phyloP scores from a whole-genome alignment of 805 yeast genomes.

The Grigorovia jiainica region DNA sequence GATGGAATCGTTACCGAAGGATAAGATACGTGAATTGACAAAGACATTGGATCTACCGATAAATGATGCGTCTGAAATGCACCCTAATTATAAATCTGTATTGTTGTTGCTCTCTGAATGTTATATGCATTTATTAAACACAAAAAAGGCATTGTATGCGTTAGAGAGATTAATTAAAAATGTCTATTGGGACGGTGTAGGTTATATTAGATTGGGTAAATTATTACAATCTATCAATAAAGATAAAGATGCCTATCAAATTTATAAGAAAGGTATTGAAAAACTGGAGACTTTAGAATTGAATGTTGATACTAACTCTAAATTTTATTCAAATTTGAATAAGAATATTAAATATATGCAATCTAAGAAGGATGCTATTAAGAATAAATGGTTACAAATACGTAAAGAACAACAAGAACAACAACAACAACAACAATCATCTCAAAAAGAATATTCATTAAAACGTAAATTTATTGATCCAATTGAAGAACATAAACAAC shows the following conservation, averaged over 20 bases:
- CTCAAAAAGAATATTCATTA: background rate
- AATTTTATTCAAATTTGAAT: background rate
- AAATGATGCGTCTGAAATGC: constrained; percentile 5
- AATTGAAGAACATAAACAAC: constrained; percentile 9
- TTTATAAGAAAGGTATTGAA: constrained; percentile 12
- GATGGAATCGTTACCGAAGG: constrained; percentile 17
- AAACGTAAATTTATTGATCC: constrained; percentile 17
- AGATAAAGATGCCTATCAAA: constrained; percentile 15
- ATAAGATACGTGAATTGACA: constrained; percentile 11
- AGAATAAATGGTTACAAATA: constrained; percentile 4
- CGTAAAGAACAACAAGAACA: background rate
- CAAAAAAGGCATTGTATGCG: constrained; percentile 15
- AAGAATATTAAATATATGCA: background rate
- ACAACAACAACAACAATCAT: background rate
- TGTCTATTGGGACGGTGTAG: constrained; percentile 21
- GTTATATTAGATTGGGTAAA: constrained; percentile 23
- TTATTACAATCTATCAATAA: constrained; percentile 14
- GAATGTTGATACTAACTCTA: background rate
- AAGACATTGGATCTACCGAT: background rate
- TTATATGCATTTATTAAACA: constrained; percentile 21
- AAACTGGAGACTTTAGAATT: background rate
- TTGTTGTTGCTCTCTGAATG: constrained; percentile 23
- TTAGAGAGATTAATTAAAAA: constrained; percentile 14
- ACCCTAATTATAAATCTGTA: constrained; percentile 20
- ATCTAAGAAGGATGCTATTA: constrained; percentile 11